Conservation (phyloP, 257 asterid species). For the Ballota nigra region DNA sequence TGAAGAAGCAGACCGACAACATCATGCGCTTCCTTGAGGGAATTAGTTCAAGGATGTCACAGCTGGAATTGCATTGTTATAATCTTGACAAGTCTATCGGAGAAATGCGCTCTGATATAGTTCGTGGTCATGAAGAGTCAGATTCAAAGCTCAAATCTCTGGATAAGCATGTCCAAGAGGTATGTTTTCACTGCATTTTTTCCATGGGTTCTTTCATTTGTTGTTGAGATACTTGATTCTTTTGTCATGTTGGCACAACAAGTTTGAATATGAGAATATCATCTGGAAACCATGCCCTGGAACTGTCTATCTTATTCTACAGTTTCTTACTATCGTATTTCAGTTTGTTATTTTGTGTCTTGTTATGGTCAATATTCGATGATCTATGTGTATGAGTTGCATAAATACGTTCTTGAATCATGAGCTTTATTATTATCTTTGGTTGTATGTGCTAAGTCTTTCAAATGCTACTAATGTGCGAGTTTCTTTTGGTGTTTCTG, state of each 20-base stretch:
- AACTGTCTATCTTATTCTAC: not conserved
- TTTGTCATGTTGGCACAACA: not conserved
- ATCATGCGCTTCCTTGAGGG: conserved; percentile 95
- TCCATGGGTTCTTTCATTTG: not conserved
- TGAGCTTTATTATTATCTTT: not conserved
- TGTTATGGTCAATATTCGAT: not conserved
- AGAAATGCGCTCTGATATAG: conserved; percentile 81
- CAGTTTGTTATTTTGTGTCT: not conserved
- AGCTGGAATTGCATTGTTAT: conserved; percentile 83
- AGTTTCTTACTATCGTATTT: not conserved
- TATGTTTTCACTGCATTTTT: conserved; percentile 24
- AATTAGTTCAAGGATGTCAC: conserved; percentile 89
- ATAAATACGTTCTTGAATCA: no score
- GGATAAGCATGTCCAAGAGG: conserved; percentile 93
- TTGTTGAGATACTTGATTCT: not conserved
- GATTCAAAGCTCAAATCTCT: conserved; percentile 76
- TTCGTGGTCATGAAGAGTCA: conserved; percentile 73
- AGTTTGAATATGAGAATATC: not conserved
- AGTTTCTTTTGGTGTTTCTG: not conserved
- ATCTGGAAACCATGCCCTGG: not conserved
- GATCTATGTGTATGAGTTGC: not conserved
- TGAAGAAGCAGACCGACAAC: conserved; percentile 87
- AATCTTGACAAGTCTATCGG: conserved; percentile 91
- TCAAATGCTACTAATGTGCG: not conserved
- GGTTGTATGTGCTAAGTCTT: not conserved